Evolutionary conservation across 805 yeast species (phyloP), one percentile per base, ranked within the genome.

Genomic region (Candida qinlingensis): DNA sequence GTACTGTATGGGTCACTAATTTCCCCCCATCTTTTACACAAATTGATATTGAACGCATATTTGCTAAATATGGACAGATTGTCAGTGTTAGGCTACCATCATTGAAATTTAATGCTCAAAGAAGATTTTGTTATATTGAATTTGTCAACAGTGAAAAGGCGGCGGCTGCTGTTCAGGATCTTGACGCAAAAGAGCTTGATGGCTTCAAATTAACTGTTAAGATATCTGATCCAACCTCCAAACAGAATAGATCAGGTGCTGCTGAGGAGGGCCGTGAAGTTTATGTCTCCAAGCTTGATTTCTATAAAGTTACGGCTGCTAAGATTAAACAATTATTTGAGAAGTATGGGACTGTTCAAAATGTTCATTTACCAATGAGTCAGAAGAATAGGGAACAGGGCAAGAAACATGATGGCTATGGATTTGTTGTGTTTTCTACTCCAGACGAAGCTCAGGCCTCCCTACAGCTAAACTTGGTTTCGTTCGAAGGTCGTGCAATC

Each of bases 51-150:
- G 55, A 57, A 12, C 52, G 57, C 0, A 25, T 76, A 9, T 81
- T 87, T 57, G 48, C 59, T 0, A 41, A 62, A 3, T 59, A 57
- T 38, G 81, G 82, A 0, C 52, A 65, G 2, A 59, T 81, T 4
- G 51, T 77, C 2, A 74, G 77, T 44, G 66, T 83, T 0, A 67
- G 96, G 44, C 69, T 86, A 34, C 96, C 96, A 0, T 76, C 87
- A 0, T 73, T 82, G 49, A 72, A 71, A 41, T 72, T 66, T 42
- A 77, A 78, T 55, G 61, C 77, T 5, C 73, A 74, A 31, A 71
- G 94, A 48, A 63, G 95, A 31, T 88, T 88, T 59, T 86, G 92
- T 53, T 88, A 87, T 58, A 71, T 85, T 12, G 94, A 86, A 56
- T 81, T 67, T 54, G 47, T 64, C 0, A 59, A 68, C 5, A 47